Evolutionary conservation across 1,284 basidiomycete species (phyloP).

Genomic region (Irpex rosettiformis): DNA sequence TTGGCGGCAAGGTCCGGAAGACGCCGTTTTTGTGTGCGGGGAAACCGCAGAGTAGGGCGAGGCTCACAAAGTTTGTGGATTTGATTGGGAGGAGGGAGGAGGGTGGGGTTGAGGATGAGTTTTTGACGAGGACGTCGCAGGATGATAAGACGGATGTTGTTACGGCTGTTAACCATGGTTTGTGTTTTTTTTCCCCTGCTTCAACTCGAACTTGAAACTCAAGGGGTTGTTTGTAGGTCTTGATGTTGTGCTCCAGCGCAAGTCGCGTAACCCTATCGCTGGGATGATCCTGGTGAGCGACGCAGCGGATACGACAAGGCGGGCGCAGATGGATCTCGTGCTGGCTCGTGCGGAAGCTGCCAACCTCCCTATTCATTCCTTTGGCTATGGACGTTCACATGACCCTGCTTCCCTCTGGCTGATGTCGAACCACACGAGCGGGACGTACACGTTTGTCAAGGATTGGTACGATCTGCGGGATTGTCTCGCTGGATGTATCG

Average conservation of each 20-base stretch:
- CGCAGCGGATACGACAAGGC: conserved; percentile 82
- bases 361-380: conserved; percentile 93
- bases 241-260: conserved; percentile 91
- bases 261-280: conserved; percentile 84
- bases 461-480: conserved; percentile 94
- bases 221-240: conserved; percentile 49
- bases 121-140: conserved; percentile 70
- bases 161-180: conserved; percentile 89
- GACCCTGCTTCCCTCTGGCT: conserved; percentile 98
- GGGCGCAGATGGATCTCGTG: conserved; percentile 99
- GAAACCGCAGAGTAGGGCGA: conserved; percentile 60
- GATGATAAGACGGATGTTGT: conserved; percentile 96
- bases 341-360: conserved; percentile 95
- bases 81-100: conserved; percentile 52
- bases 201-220: background rate
- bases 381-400: conserved; percentile 95
- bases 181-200: conserved; percentile 23
- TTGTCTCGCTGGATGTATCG: conserved; percentile 87
- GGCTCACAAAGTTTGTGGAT: conserved; percentile 77
- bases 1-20: conserved; percentile 75
- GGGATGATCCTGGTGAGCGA: conserved; percentile 94
- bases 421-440: conserved; percentile 95
- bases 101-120: conserved; percentile 55
- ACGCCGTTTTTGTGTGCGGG: conserved; percentile 85
- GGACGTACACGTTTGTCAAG: conserved; percentile 96